Evolutionary conservation across 2,329 filamentous ascomycete genomes (phyloP), one percentile per base, ranked within the genome.

Genomic region (Paracoccidioides lutzii): DNA sequence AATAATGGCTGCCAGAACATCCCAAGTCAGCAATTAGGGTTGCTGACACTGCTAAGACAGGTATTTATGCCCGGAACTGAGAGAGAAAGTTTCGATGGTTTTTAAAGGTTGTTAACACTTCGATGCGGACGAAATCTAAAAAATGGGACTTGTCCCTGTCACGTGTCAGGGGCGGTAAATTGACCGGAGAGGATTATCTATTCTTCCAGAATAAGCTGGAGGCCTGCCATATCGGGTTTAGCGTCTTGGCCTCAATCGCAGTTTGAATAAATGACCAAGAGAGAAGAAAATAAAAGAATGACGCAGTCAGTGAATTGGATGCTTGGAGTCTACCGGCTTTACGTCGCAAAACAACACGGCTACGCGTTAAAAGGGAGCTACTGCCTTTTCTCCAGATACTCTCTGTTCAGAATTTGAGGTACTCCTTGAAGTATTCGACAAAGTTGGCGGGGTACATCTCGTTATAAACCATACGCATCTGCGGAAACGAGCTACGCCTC

Each of bases 11-110:
- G 53, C 10, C 10, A 50, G 46, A 15, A 40, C 22, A n/a, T 49
- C 22, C 45, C 43, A 53, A 8, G 37, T 32, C 52, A 53, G 40
- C 55, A 55, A 52, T 40, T 30, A 51, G 33, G 44, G 22, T 35
- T 35, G 40, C 32, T 9, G 14, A 59, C 40, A 33, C 42, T 22
- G 43, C 43, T 30, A 28, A 30, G 15, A 12, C 22, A 45, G 22
- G 12, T 28, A 22, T 22, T 22, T 22, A 22, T 2, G 22, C 22
- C 22, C 22, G 22, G 22, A 22, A 4, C 22, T 22, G 15, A 30
- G 43, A 45, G 22, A 32, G 43, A 45, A 30, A 45, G 43, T 32
- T 41, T 15, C 10, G 45, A 46, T 48, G 32, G 4, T 22, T 22
- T 22, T 1, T 22, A 22, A 22, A 22, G 22, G 22, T 22, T 22